phyloP scores from a whole-genome alignment of 257 asterid genomes.

The Fraxinus excelsior region DNA sequence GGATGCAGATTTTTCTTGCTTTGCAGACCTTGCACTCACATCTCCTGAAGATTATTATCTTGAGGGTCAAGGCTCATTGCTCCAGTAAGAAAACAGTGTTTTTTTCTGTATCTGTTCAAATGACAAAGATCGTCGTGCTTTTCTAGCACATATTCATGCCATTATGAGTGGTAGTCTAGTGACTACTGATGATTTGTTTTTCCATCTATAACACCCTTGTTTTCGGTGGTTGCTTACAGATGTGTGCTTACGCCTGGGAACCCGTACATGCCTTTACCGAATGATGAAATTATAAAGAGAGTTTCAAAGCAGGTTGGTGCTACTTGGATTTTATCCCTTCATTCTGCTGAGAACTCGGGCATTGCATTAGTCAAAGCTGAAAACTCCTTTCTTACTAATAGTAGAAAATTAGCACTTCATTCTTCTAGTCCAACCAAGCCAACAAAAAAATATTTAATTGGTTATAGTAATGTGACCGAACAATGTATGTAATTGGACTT shows the following conservation, averaged over 20 bases:
- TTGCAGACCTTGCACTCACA: slow-evolving; percentile 94
- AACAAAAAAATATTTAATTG: neutral
- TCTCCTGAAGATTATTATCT: slow-evolving; percentile 91
- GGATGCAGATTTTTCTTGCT: slow-evolving; percentile 98
- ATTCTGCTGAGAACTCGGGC: slow-evolving; percentile 7
- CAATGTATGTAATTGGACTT: neutral
- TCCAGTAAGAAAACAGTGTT: slow-evolving; percentile 65
- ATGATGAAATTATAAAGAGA: slow-evolving; percentile 82
- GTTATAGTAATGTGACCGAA: neutral
- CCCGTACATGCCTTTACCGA: slow-evolving; percentile 94
- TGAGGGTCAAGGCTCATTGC: slow-evolving; percentile 96
- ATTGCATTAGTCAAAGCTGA: neutral
- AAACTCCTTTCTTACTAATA: neutral
- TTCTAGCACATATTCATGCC: slow-evolving; percentile 11
- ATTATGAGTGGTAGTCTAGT: slow-evolving; percentile 8
- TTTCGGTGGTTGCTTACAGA: slow-evolving; percentile 43
- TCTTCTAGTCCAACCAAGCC: neutral
- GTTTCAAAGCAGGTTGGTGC: slow-evolving; percentile 81
- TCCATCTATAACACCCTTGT: slow-evolving; percentile 16
- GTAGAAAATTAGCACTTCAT: neutral
- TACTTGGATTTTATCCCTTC: slow-evolving; percentile 9
- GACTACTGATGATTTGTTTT: neutral
- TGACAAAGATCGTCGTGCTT: neutral
- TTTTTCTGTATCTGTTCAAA: neutral
- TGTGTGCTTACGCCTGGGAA: slow-evolving; percentile 98